Evolutionary conservation across 495 filamentous ascomycete genomes (phyloP), one percentile per base, ranked within the genome.

Genomic region (Bryoglossum gracile): DNA sequence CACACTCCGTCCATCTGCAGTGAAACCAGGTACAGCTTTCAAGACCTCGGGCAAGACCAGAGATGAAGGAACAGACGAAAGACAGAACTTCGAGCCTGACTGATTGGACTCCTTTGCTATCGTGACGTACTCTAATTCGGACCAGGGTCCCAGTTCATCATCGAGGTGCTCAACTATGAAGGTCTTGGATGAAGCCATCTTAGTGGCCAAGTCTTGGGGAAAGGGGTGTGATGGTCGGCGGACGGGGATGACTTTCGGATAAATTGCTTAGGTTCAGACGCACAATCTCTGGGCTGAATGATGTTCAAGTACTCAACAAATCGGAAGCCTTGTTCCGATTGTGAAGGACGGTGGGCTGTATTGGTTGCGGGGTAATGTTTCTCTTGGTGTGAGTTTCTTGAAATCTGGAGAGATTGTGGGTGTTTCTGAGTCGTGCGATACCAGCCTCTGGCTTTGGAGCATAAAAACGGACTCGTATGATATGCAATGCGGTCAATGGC

Each of bases 131-230:
- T 98, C 92, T 16, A 95, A 75, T 17, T 82, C 76, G 4, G 90
- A 95, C 92, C 92, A 98, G 25, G 77, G 76, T n/a, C 91, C 92
- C 19, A 97, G 76, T 64, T 98, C 92, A 11, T 84, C 80, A 70
- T 95, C 89, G 17, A 95, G 76, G 67, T 95, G 89, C 71, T 95
- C 89, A 46, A 95, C 87, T 56, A 95, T 82, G 68, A 87, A 94
- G 30, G 77, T 86, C 59, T 82, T 83, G 41, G 10, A 6, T 5
- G 26, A n/a, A 35, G 53, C 43, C 57, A 59, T 59, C 28, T 39
- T 38, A 50, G 4, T 6, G 13, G 23, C 1, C 14, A 32, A 4
- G 14, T 14, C n/a, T 14, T 18, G 21, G 16, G 19, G n/a, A 32
- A 13, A 30, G 26, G 26, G 26, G 26, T 5, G 41, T 33, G 25